Base-by-base conservation (phyloP, 2,329 filamentous ascomycete genomes). In the Chrysoporthe cubensis region DNA sequence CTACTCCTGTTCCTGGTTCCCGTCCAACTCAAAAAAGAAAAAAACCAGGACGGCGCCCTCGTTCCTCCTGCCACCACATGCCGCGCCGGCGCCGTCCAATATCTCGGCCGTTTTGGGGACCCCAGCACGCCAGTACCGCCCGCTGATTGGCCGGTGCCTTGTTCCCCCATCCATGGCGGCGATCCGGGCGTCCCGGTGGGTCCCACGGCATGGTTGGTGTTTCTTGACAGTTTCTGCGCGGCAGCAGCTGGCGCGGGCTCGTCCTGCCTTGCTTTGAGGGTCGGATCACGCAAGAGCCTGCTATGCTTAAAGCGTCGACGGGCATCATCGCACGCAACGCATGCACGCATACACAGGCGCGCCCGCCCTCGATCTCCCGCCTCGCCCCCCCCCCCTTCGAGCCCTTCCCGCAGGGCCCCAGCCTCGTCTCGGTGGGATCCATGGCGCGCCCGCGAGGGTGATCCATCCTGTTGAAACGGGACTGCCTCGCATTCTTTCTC, bases 281-380 rank as follows among this genome's bases (percentile, higher is more conserved):
- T 52, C 60, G 42, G 44, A 65, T 65, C 66, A 67, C 66, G 66
- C 66, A 67, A 67, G 66, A 67, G 44, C 32, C 26, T 42, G 21
- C 62, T 65, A 65, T 58, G 64, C 58, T 64, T 46, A 43, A 67
- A 64, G 62, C 59, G 52, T 65, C 64, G 8, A 59, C 16, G 37
- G 7, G 58, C 21, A 59, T 16, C 21, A n/a, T 37, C 60, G 26
- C 26, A 26, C 26, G 26, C 26, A 26, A 26, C 26, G 26, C 26
- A 26, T 26, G 26, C 26, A 26, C 26, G 26, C 26, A 26, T 26
- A 26, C 26, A 26, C 26, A 26, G 26, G 26, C 26, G 26, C 26
- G 26, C 26, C 26, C 26, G 26, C 26, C 26, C 26, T 26, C 26
- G 26, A 26, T 26, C 26, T 2, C 26, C 26, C 26, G 26, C 26